phyloP scores from a whole-genome alignment of 257 asterid species.

The Primulina huaijiensis region DNA sequence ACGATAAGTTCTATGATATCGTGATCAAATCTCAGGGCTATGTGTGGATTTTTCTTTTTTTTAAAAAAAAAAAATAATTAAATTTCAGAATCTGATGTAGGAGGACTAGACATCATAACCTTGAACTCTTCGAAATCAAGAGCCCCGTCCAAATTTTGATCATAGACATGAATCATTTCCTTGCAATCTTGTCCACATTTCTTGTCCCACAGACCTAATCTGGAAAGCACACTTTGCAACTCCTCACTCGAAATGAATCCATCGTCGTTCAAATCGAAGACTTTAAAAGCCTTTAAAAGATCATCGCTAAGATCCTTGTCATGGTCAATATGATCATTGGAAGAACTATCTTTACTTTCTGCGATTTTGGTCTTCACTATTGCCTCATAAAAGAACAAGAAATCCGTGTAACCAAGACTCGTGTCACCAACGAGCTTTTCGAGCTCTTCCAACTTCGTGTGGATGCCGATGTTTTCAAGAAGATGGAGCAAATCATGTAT shows the following conservation, averaged over 20 bases:
- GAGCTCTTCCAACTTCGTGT: slow-evolving; percentile 48
- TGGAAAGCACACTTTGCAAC: slow-evolving; percentile 43
- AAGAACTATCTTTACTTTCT: not conserved
- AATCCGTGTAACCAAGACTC: slow-evolving; percentile 43
- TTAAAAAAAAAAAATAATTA: not conserved
- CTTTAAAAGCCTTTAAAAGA: slow-evolving; percentile 47
- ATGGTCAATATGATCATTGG: slow-evolving; percentile 17
- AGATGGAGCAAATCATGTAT: slow-evolving; percentile 44
- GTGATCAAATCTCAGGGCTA: not conserved
- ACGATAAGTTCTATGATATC: not conserved
- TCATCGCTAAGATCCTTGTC: slow-evolving; percentile 34
- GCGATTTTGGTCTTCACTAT: slow-evolving; percentile 27
- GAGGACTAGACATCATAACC: slow-evolving; percentile 54
- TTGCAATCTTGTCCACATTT: slow-evolving; percentile 20
- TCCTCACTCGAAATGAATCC: slow-evolving; percentile 61
- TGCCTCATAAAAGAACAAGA: slow-evolving; percentile 53
- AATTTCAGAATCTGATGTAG: slow-evolving; percentile 21
- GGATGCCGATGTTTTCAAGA: slow-evolving; percentile 37
- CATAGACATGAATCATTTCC: slow-evolving; percentile 53
- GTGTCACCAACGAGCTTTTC: slow-evolving; percentile 41
- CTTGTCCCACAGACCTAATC: slow-evolving; percentile 44
- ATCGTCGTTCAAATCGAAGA: slow-evolving; percentile 55
- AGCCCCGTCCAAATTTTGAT: slow-evolving; percentile 60
- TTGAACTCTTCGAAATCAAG: slow-evolving; percentile 70
- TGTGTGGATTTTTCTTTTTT: not conserved